A percentile compares a stretch with the other conserved stretches of the same genome.
Conservation (phyloP, 208 protist species). For the Crithidia brevicula region DNA sequence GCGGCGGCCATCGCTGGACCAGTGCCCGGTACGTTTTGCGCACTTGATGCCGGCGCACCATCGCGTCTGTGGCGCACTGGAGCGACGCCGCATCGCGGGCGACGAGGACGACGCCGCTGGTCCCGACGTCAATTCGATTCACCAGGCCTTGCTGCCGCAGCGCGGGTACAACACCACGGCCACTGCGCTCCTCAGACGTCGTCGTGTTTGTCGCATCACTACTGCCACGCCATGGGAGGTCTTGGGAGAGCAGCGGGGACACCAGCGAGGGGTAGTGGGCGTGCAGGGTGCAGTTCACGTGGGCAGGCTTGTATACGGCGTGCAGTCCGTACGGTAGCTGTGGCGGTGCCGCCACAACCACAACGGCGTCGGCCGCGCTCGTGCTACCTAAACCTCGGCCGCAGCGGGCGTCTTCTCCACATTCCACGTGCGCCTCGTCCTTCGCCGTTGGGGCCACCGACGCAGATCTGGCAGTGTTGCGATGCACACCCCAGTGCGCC, state of each 20-base stretch:
- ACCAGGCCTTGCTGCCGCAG: slow-evolving; percentile 78
- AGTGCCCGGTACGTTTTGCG: slow-evolving; percentile 72
- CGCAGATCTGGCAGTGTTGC: too few species aligned
- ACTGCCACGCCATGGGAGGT: slow-evolving; percentile 45
- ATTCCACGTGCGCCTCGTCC: neutral
- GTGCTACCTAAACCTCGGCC: too few species aligned
- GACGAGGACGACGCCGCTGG: slow-evolving; percentile 73
- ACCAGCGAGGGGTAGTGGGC: slow-evolving; percentile 51
- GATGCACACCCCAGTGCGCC: slow-evolving; percentile 19
- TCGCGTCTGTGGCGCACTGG: slow-evolving; percentile 34
- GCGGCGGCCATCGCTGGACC: slow-evolving; percentile 50
- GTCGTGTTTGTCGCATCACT: too few species aligned
- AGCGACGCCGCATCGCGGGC: slow-evolving; percentile 35
- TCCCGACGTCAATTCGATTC: slow-evolving; percentile 86
- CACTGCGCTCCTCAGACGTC: too few species aligned
- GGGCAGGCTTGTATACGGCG: slow-evolving; percentile 71
- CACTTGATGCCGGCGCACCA: slow-evolving; percentile 41
- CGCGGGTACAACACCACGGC: slow-evolving; percentile 35
- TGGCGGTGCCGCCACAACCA: slow-evolving; percentile 9
- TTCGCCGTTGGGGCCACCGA: neutral
- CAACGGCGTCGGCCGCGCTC: neutral
- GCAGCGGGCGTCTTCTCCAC: too few species aligned
- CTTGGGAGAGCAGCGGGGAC: slow-evolving; percentile 31
- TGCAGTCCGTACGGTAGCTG: slow-evolving; percentile 59
- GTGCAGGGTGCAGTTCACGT: slow-evolving; percentile 69